These are phyloP conservation scores for Mallotus nudiflorus DNA, from an alignment of 345 rosid species.

Conservation along the genomic window DNA sequence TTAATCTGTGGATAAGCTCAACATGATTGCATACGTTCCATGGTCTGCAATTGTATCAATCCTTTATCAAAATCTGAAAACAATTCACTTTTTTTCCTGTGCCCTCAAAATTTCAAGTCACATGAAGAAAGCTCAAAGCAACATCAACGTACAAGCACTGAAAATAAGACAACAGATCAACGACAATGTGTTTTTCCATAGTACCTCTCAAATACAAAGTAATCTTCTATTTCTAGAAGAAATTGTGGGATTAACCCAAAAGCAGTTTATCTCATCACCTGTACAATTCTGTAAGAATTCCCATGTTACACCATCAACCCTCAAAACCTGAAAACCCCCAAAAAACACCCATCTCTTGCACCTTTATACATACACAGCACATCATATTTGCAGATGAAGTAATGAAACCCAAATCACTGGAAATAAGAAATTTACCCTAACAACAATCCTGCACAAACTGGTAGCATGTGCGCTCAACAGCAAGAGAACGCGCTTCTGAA, in stretches of 20 bases:
- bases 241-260: slow-evolving; percentile 3
- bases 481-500: slow-evolving; percentile 9
- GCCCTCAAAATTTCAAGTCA: too few relatives aligned
- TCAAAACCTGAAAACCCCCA: slow-evolving; percentile 20
- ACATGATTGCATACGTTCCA: too few relatives aligned
- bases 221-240: slow-evolving; percentile 14
- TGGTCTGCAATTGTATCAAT: too few relatives aligned
- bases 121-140: not conserved
- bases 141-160: not conserved
- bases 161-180: not conserved
- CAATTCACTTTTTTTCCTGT: too few relatives aligned
- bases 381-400: slow-evolving; percentile 21
- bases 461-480: slow-evolving; percentile 16
- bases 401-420: slow-evolving; percentile 4
- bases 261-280: slow-evolving; percentile 10
- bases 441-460: slow-evolving; percentile 19
- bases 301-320: slow-evolving; percentile 26
- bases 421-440: not conserved
- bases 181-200: too few relatives aligned
- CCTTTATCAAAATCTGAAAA: too few relatives aligned
- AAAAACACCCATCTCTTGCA: not conserved
- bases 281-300: slow-evolving; percentile 30
- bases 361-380: slow-evolving; percentile 18
- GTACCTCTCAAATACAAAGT: not conserved
- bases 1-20: not conserved